Base-by-base conservation (phyloP, 2,329 filamentous ascomycete genomes). In the Neoscytalidium dimidiatum region DNA sequence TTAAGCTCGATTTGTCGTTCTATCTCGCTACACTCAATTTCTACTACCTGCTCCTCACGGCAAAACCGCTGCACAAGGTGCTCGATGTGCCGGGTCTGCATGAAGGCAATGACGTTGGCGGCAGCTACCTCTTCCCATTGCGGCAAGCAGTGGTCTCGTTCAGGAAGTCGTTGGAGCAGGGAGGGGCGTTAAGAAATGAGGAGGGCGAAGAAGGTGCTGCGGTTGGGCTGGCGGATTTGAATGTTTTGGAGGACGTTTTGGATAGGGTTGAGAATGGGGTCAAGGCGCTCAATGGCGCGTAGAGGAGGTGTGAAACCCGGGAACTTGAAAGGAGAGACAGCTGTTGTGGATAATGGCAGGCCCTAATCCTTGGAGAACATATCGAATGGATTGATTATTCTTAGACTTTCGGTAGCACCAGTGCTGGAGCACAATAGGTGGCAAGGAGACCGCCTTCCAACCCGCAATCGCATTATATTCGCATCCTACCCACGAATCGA, bases 1-100 rank as follows among this genome's bases (percentile, higher is more conserved):
- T 85, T 69, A 78, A 80, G 23, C 80, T 83, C 41, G 83, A 85
- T 21, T 75, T 85, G 38, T 79, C 79, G 1, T 84, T 85, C 69
- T 83, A 85, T 67, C 82, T 87, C 26, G 81, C 85, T 0, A 80
- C 81, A 0, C 77, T 88, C 33, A 88, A 84, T 67, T 81, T 88
- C n/a, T 83, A 87, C 69, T 87, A 85, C 69, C 73, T 88, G 0
- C 75, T 88, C 0, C 74, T 86, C 1, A 80, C 79, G 1, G 85
- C 85, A 0, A 71, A 77, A 13, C 75, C 79, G 17, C 74, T 87
- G 1, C 81, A 83, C 33, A 71, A 78, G 21, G 71, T 72, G 1
- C 74, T 88, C 0, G 80, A 82, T 35, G 78, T 88, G 2, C 71
- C 71, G 4, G 74, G 78, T n/a, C 62, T 83, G 46, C 79, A 81